A percentile compares a stretch with the other conserved stretches of the same genome.
Conservation (phyloP, 306 rosid species). For the Psophocarpus tetragonolobus region DNA sequence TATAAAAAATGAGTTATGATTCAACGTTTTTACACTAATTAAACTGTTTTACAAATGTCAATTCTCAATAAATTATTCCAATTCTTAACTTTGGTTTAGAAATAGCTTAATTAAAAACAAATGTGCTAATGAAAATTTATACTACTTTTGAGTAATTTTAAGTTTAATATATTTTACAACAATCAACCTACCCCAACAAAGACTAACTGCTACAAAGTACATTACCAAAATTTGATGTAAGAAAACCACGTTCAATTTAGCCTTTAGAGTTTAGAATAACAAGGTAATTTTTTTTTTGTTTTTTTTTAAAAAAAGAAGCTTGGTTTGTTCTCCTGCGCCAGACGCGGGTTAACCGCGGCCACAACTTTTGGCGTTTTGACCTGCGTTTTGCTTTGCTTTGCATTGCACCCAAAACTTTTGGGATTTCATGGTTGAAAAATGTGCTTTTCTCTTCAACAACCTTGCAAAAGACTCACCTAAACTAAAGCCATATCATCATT, state of each 20-base stretch:
- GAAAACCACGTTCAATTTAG: not conserved
- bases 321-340: not conserved
- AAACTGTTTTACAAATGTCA: too few species aligned
- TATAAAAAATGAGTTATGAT: too few species aligned
- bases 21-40: too few species aligned
- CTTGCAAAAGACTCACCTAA: slow-evolving; percentile 22
- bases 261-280: too few species aligned
- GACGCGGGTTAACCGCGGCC: not conserved
- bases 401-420: slow-evolving; percentile 20
- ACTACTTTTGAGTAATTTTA: not conserved
- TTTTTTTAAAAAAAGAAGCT: too few species aligned
- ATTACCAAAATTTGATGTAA: not conserved
- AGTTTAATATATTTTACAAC: not conserved
- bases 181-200: not conserved
- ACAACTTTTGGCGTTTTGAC: slow-evolving; percentile 13
- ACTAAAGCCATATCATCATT: slow-evolving; percentile 20
- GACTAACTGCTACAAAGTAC: not conserved
- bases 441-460: not conserved
- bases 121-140: too few species aligned
- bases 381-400: too few species aligned
- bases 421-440: slow-evolving; percentile 33
- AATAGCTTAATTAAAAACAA: too few species aligned
- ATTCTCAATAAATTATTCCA: too few species aligned
- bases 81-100: too few species aligned
- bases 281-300: too few species aligned